Percentiles rank a stretch among this genome's conserved stretches.
phyloP scores from a whole-genome alignment of 1,284 basidiomycete genomes.

The Rhodotorula mucilaginosa region DNA sequence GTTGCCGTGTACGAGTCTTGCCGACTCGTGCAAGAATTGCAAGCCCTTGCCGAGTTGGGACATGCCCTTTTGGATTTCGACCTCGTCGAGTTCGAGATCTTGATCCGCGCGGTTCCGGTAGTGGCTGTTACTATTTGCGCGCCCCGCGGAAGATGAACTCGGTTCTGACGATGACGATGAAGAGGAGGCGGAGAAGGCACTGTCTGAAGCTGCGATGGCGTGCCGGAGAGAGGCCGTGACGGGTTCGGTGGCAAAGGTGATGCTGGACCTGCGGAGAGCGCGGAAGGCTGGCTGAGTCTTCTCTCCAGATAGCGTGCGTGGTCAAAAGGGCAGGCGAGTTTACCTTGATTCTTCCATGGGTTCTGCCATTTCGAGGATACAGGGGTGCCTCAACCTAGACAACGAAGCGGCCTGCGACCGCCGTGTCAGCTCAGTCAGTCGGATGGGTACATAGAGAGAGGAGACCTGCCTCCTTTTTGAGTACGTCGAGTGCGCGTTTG shows the following conservation, averaged over 20 bases:
- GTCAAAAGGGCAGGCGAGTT: no score
- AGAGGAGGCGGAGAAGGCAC: conserved; percentile 52
- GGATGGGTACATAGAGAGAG: no score
- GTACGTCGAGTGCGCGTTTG: conserved; percentile 71
- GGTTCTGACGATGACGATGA: background rate
- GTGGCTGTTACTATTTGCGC: conserved; percentile 47
- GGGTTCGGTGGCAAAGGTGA: conserved; percentile 10
- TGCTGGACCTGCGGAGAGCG: background rate
- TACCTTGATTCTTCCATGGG: conserved; percentile 89
- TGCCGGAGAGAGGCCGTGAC: conserved; percentile 55
- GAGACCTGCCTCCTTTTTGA: conserved; percentile 83
- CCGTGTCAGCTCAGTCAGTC: no score
- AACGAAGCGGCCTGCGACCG: conserved; percentile 71
- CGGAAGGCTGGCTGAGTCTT: background rate
- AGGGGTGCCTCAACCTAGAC: conserved; percentile 84
- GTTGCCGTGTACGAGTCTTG: conserved; percentile 88
- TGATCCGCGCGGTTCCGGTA: conserved; percentile 21
- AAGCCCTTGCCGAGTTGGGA: conserved; percentile 91
- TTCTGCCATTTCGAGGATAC: conserved; percentile 96
- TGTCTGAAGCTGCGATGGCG: conserved; percentile 57
- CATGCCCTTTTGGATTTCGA: conserved; percentile 98
- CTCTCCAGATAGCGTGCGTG: background rate
- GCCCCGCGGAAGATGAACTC: background rate
- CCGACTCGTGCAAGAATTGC: conserved; percentile 86
- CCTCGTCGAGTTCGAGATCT: conserved; percentile 74